Evolutionary conservation across 495 filamentous ascomycete species (phyloP).

Genomic region (Trichocladium uniseriatum): DNA sequence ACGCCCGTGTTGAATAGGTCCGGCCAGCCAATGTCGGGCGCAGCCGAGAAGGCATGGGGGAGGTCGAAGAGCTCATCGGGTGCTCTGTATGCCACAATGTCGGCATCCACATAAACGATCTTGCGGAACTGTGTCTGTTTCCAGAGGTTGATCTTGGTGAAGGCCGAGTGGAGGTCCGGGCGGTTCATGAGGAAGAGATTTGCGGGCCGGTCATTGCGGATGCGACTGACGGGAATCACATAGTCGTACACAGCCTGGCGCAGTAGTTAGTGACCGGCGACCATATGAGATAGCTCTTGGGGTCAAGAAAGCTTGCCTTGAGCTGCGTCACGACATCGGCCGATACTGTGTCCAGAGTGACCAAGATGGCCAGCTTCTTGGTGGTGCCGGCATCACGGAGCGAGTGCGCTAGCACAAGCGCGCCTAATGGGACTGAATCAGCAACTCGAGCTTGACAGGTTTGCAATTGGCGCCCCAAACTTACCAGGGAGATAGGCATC

Average conservation of each 20-base stretch:
- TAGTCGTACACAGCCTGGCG: conserved; percentile 74
- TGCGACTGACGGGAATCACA: conserved; percentile 71
- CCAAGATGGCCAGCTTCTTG: conserved; percentile 76
- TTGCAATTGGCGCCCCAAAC: conserved; percentile 17
- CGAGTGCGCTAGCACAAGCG: conserved; percentile 88
- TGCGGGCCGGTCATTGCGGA: conserved; percentile 64
- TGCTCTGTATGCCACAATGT: conserved; percentile 75
- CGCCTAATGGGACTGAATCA: conserved; percentile 46
- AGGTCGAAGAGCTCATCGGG: conserved; percentile 88
- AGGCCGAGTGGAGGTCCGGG: conserved; percentile 77
- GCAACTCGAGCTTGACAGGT: conserved; percentile 13
- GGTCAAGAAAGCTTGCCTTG: conserved; percentile 37
- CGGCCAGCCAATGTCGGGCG: conserved; percentile 95
- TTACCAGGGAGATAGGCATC: conserved; percentile 86
- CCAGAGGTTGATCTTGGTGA: conserved; percentile 96
- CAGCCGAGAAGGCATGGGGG: conserved; percentile 71
- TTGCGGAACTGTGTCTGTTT: conserved; percentile 78
- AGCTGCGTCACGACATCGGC: conserved; percentile 66
- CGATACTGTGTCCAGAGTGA: conserved; percentile 67
- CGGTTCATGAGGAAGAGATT: conserved; percentile 91
- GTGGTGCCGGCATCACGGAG: conserved; percentile 82
- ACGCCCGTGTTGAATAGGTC: conserved; percentile 97
- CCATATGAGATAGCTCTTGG: conserved; percentile 5
- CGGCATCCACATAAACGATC: conserved; percentile 88
- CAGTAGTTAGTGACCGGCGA: conserved; percentile 1